phyloP scores from a whole-genome alignment of 805 yeast genomes.

The Ogataea trehaloabstinens region DNA sequence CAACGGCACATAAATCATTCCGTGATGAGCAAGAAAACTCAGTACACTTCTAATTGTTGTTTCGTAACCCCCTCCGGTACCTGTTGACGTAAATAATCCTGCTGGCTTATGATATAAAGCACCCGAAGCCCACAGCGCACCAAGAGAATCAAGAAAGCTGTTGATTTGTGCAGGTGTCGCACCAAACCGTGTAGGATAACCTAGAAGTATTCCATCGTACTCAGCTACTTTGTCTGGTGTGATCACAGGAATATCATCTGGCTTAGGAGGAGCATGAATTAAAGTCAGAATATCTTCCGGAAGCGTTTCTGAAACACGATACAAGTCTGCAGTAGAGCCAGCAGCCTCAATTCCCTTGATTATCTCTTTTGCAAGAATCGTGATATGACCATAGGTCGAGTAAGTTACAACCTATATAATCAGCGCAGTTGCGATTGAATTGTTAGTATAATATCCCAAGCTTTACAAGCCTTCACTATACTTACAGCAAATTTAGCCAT shows the following conservation, averaged over 20 bases:
- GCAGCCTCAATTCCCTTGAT: slow-evolving; percentile 67
- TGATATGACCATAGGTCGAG: slow-evolving; percentile 78
- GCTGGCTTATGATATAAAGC: slow-evolving; percentile 71
- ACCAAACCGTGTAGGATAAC: slow-evolving; percentile 86
- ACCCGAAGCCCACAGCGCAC: slow-evolving; percentile 77
- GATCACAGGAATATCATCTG: slow-evolving; percentile 58
- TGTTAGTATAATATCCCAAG: background rate
- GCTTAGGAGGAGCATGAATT: slow-evolving; percentile 66
- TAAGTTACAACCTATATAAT: slow-evolving; percentile 54
- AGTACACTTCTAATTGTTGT: slow-evolving; percentile 61
- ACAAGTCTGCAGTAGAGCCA: slow-evolving; percentile 67
- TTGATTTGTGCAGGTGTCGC: slow-evolving; percentile 74
- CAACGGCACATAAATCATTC: slow-evolving; percentile 75
- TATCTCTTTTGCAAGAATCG: slow-evolving; percentile 62
- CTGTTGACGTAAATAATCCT: slow-evolving; percentile 71
- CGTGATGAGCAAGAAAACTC: slow-evolving; percentile 73
- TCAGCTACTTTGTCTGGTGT: slow-evolving; percentile 52
- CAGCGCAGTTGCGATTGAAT: no score
- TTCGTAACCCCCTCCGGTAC: slow-evolving; percentile 87
- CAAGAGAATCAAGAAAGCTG: slow-evolving; percentile 75
- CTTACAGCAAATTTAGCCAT: slow-evolving; percentile 16
- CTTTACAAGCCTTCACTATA: background rate
- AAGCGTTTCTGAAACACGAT: slow-evolving; percentile 76
- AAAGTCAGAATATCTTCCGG: slow-evolving; percentile 51
- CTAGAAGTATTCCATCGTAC: slow-evolving; percentile 82